Conservation (phyloP, 495 filamentous ascomycete species). For the Hypoxylon fragiforme region DNA sequence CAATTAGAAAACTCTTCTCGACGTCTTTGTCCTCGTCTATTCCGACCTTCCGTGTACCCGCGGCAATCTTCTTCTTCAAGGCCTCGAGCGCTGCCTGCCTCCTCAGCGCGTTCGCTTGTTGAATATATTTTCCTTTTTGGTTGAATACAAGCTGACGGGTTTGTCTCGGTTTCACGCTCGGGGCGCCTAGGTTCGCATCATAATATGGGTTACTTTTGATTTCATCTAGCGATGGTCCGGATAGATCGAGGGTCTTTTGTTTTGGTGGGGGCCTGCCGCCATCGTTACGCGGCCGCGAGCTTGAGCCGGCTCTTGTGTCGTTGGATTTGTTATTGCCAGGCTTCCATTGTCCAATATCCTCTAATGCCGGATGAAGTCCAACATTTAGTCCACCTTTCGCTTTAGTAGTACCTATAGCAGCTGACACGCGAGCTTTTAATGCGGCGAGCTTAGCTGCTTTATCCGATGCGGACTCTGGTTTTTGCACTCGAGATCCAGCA, state of each 20-base stretch:
- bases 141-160: constrained; percentile 85
- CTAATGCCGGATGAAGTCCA: constrained; percentile 85
- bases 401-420: constrained; percentile 65
- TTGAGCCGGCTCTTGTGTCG: constrained; percentile 34
- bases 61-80: constrained; percentile 92
- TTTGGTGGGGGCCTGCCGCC: constrained; percentile 12
- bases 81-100: constrained; percentile 85
- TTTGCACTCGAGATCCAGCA: constrained; percentile 52
- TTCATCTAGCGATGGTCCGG: constrained; percentile 65
- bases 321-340: constrained; percentile 43
- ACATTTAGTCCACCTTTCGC: constrained; percentile 80
- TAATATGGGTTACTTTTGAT: constrained; percentile 78
- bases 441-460: constrained; percentile 55
- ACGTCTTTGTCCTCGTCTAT: constrained; percentile 89
- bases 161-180: constrained; percentile 63
- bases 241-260: constrained; percentile 58
- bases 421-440: constrained; percentile 82
- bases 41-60: constrained; percentile 77
- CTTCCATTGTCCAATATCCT: constrained; percentile 68
- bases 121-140: constrained; percentile 95
- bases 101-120: constrained; percentile 84
- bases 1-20: constrained; percentile 87
- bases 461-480: constrained; percentile 59
- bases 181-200: constrained; percentile 69
- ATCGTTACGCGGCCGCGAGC: constrained; percentile 27